Conservation (phyloP, 2,329 filamentous ascomycete species). For the Aspergillus niger region DNA sequence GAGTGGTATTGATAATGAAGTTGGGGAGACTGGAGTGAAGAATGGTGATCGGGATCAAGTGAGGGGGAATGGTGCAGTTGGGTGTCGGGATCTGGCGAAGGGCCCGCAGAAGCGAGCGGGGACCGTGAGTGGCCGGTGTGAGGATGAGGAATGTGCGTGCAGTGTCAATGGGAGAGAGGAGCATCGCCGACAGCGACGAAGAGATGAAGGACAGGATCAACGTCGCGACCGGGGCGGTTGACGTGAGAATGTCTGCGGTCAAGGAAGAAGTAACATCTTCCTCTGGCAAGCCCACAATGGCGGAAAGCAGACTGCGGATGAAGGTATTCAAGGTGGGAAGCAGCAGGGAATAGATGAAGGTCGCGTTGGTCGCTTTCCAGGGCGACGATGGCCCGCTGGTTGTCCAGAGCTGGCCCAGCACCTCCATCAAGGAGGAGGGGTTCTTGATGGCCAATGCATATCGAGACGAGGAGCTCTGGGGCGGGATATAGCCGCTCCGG, state of each 20-base stretch:
- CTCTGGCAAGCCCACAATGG: slow-evolving; percentile 86
- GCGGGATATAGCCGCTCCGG: slow-evolving; percentile 47
- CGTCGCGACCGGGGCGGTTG: slow-evolving; percentile 78
- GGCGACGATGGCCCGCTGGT: slow-evolving; percentile 88
- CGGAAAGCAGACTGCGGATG: slow-evolving; percentile 85
- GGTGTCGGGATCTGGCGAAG: slow-evolving; percentile 75
- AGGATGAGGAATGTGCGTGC: slow-evolving; percentile 85
- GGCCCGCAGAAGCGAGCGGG: slow-evolving; percentile 75
- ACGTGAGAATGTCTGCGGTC: slow-evolving; percentile 72
- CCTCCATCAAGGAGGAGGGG: slow-evolving; percentile 79
- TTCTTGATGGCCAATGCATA: slow-evolving; percentile 72
- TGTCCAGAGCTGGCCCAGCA: slow-evolving; percentile 83
- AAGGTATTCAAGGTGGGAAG: slow-evolving; percentile 88
- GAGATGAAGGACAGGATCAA: slow-evolving; percentile 71
- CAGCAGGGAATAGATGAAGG: slow-evolving; percentile 86
- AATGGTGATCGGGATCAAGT: slow-evolving; percentile 78
- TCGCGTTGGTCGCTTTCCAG: slow-evolving; percentile 91
- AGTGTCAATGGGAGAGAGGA: slow-evolving; percentile 85
- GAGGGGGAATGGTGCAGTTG: slow-evolving; percentile 66
- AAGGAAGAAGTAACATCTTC: slow-evolving; percentile 60
- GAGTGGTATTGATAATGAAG: slow-evolving; percentile 77
- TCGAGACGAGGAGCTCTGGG: slow-evolving; percentile 43
- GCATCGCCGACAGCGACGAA: slow-evolving; percentile 70
- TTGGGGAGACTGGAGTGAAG: slow-evolving; percentile 84
- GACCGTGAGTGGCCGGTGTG: slow-evolving; percentile 72